Base-by-base conservation (phyloP, 2,329 filamentous ascomycete genomes). In the Phyllosticta capitalensis region DNA sequence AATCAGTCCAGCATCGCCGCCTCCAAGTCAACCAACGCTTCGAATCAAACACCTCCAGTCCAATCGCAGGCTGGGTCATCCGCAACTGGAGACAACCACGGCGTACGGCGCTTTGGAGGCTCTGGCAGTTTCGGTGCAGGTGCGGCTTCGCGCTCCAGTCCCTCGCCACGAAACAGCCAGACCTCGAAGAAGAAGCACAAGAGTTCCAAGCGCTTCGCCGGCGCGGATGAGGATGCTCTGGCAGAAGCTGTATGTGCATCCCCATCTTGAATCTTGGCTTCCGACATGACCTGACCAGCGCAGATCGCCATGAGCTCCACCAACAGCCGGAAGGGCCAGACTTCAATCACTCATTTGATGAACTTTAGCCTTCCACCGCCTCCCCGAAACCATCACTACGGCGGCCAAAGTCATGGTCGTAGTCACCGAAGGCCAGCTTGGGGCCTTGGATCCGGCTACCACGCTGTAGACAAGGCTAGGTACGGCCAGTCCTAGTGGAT, bases 301-400 rank as follows among this genome's bases (percentile, higher is more conserved):
- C 67, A 81, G 83, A 79, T 79, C 74, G 81, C 79, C 75, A 87
- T 85, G 81, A 81, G 76, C 71, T 82, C 82, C 57, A 79, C 82
- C 62, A 85, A 77, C 66, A 85, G 84, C 67, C 87, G 94, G 61
- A 90, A 94, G 67, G 94, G 94, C 58, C 92, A 96, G 74, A 96
- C 91, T 58, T 95, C 90, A 68, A 99, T 99, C 71, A 97, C 94
- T 49, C 94, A 99, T 74, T 78, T 99, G 60, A 89, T 99, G 81
- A 92, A 92, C 77, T 95, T 96, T 74, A 85, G 88, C 52, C 79
- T 90, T 20, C 89, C 92, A 21, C 85, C 88, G 50, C 84, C 89
- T 54, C 87, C 87, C 21, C 83, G 86, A 62, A 81, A 81, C 66
- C 81, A 83, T 66, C 78, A 79, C 60, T 76, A 80, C 59, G 73